Conservation (phyloP, 805 yeast genomes). For the Candida chilensis region DNA sequence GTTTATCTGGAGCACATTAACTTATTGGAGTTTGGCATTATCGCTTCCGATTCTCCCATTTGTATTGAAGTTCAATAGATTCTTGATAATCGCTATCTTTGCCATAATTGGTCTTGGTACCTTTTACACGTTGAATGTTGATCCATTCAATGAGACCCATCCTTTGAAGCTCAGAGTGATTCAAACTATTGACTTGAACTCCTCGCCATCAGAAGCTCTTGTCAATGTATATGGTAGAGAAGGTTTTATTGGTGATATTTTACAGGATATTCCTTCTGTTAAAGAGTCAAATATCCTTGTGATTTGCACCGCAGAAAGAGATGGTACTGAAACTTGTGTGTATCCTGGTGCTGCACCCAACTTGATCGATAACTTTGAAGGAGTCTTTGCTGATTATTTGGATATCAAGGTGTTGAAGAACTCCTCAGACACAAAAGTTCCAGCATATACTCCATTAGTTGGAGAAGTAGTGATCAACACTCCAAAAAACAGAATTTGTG, state of each 20-base stretch:
- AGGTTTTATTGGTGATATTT: slow-evolving; percentile 34
- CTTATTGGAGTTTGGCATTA: slow-evolving; percentile 12
- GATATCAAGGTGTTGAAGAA: slow-evolving; percentile 41
- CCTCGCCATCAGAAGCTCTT: slow-evolving; percentile 15
- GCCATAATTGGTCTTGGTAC: slow-evolving; percentile 26
- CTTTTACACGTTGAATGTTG: slow-evolving; percentile 22
- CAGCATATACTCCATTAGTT: slow-evolving; percentile 53
- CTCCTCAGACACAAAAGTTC: slow-evolving; percentile 28
- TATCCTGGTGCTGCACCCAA: slow-evolving; percentile 44
- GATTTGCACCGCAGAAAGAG: slow-evolving; percentile 21
- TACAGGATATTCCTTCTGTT: slow-evolving; percentile 59
- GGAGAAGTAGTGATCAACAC: slow-evolving; percentile 55
- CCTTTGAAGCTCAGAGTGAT: slow-evolving; percentile 71
- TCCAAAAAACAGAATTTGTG: slow-evolving; percentile 57
- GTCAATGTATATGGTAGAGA: slow-evolving; percentile 43
- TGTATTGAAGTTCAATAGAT: slow-evolving; percentile 53
- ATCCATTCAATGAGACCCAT: slow-evolving; percentile 50
- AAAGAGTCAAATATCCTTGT: slow-evolving; percentile 20
- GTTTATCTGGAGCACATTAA: slow-evolving; percentile 17
- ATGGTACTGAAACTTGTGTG: slow-evolving; percentile 45
- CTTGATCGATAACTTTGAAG: slow-evolving; percentile 20
- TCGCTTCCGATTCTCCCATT: slow-evolving; percentile 55
- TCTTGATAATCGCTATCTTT: slow-evolving; percentile 31
- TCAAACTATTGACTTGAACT: slow-evolving; percentile 46
- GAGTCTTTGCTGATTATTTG: slow-evolving; percentile 32